Evolutionary conservation across 805 yeast genomes (phyloP).

Genomic region (Starmerella potacharoeniae): DNA sequence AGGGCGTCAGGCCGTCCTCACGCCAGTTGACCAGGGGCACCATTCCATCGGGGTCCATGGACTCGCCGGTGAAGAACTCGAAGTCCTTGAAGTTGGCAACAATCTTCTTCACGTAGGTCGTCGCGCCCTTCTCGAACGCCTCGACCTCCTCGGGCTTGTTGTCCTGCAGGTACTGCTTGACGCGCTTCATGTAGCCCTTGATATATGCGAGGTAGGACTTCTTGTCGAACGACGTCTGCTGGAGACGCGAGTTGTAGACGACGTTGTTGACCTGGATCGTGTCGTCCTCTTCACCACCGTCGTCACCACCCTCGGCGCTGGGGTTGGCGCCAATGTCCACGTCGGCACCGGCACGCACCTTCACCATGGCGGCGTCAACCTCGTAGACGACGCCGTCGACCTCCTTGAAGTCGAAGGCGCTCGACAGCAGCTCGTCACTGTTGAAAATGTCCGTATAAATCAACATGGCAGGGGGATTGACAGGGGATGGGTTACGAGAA

Average conservation of each 20-base stretch:
- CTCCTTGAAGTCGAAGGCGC: conserved; percentile 81
- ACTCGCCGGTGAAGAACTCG: conserved; percentile 99
- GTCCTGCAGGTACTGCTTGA: conserved; percentile 87
- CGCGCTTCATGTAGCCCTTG: conserved; percentile 96
- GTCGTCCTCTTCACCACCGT: conserved; percentile 75
- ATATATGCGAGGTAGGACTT: conserved; percentile 93
- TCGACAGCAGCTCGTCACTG: conserved; percentile 87
- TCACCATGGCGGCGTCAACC: conserved; percentile 91
- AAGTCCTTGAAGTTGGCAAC: conserved; percentile 93
- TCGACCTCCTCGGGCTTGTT: conserved; percentile 75
- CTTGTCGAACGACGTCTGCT: conserved; percentile 92
- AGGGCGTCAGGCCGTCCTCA: conserved; percentile 98
- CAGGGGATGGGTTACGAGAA: conserved; percentile 1
- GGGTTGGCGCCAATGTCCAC: conserved; percentile 99
- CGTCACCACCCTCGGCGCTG: conserved; percentile 89
- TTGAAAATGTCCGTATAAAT: conserved; percentile 64
- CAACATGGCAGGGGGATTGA: conserved; percentile 25
- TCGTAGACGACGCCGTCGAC: conserved; percentile 91
- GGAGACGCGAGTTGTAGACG: conserved; percentile 97
- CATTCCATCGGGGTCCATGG: conserved; percentile 99
- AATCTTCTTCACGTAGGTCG: conserved; percentile 90
- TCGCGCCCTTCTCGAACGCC: conserved; percentile 94
- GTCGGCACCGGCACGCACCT: conserved; percentile 72
- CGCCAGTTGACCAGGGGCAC: conserved; percentile 96
- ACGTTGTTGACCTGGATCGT: conserved; percentile 94